These are phyloP conservation scores for Phytophthora colocasiae DNA, from an alignment of 352 stramenopile species.

Conservation along the genomic window DNA sequence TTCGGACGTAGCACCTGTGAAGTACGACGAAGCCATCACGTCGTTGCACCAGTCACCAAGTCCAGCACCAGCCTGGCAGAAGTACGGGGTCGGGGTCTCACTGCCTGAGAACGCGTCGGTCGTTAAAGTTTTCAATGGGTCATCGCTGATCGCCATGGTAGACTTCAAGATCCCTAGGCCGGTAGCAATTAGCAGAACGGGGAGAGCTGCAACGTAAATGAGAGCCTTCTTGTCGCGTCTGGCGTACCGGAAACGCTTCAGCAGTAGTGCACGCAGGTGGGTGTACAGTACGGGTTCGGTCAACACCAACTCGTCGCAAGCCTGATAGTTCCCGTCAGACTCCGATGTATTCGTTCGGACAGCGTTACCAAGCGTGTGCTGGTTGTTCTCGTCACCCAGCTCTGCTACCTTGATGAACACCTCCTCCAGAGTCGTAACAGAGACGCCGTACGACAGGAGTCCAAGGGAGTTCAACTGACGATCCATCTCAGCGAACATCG, in stretches of 20 bases:
- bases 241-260: conserved; percentile 66
- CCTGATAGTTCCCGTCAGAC: no score
- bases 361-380: conserved; percentile 38
- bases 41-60: conserved; percentile 45
- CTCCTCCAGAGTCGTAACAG: conserved; percentile 86
- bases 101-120: conserved; percentile 32
- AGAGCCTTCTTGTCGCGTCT: conserved; percentile 69
- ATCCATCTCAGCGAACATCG: conserved; percentile 72
- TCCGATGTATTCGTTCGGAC: no score
- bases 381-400: conserved; percentile 39
- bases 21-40: conserved; percentile 46
- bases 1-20: conserved; percentile 41
- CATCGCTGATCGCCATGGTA: conserved; percentile 11
- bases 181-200: conserved; percentile 56
- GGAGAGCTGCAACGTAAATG: conserved; percentile 62
- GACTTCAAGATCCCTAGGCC: conserved; percentile 59
- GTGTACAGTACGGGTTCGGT: no score
- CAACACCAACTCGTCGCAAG: no score
- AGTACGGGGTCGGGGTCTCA: conserved; percentile 53
- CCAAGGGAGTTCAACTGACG: conserved; percentile 41
- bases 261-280: conserved; percentile 39
- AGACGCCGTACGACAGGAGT: conserved; percentile 62
- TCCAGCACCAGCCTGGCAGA: conserved; percentile 40
- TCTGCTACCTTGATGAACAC: conserved; percentile 84
- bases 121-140: conserved; percentile 14